Conservation (phyloP, 140 eudicot genomes). For the Ambrosia hybrid region DNA sequence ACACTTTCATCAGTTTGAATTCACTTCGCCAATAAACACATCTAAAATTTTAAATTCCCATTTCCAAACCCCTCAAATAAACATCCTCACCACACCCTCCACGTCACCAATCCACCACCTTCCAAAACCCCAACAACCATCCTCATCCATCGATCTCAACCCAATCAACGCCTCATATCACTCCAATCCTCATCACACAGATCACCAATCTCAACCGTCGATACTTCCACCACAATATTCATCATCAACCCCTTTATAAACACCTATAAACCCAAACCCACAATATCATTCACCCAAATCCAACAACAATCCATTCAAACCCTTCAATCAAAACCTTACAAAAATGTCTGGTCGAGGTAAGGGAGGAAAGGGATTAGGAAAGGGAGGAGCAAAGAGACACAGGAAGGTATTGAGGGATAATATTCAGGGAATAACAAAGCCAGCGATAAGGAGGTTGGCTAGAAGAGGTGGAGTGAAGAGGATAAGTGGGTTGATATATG, state of each 20-base stretch:
- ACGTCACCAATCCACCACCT: not conserved
- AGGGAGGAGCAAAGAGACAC: conserved; percentile 25
- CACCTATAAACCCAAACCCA: not conserved
- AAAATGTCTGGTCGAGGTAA: conserved; percentile 36
- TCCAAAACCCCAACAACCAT: not conserved
- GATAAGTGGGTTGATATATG: conserved; percentile 23
- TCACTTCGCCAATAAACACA: too few relatives aligned
- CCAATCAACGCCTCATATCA: not conserved
- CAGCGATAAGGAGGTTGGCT: conserved; percentile 16
- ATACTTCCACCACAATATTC: too few relatives aligned
- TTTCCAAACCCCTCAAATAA: too few relatives aligned
- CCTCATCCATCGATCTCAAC: not conserved
- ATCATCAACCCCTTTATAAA: not conserved
- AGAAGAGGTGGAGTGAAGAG: conserved; percentile 20
- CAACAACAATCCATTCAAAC: not conserved
- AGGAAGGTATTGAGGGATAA: conserved; percentile 15
- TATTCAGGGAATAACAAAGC: conserved; percentile 2
- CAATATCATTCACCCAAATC: not conserved
- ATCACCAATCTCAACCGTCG: not conserved
- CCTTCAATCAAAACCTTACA: not conserved
- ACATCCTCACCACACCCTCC: not conserved
- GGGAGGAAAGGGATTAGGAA: conserved; percentile 31
- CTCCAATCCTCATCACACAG: not conserved
- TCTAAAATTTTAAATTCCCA: too few relatives aligned
- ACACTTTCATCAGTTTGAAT: too few relatives aligned